Conservation (phyloP, 495 filamentous ascomycete species). For the Zalerion maritima region DNA sequence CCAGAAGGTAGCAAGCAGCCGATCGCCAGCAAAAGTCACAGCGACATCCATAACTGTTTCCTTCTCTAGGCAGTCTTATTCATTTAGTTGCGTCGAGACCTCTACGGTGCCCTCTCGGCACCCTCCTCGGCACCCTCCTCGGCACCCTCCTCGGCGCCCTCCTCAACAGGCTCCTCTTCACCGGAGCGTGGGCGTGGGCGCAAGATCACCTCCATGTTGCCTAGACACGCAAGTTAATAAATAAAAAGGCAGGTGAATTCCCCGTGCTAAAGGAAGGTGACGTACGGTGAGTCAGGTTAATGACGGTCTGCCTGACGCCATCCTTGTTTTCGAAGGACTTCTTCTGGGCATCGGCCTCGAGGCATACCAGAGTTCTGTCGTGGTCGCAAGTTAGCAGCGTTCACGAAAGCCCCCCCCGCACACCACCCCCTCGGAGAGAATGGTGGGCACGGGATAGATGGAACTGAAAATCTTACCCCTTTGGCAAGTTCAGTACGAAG, state of each 20-base stretch:
- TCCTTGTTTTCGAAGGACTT: slow-evolving; percentile 45
- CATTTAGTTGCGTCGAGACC: too few species aligned
- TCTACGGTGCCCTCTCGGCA: too few species aligned
- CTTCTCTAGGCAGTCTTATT: too few species aligned
- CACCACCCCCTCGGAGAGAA: neutral
- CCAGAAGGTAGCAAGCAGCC: too few species aligned
- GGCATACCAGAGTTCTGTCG: slow-evolving; percentile 48
- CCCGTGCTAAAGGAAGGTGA: slow-evolving; percentile 4
- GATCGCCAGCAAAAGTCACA: too few species aligned
- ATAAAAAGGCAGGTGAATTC: neutral
- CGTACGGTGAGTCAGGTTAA: slow-evolving; percentile 67
- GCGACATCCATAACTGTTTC: too few species aligned
- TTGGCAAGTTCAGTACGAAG: slow-evolving; percentile 47
- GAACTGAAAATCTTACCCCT: slow-evolving; percentile 49
- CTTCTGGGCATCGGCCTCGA: slow-evolving; percentile 61
- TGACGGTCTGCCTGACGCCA: slow-evolving; percentile 36
- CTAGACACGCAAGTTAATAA: slow-evolving; percentile 20
- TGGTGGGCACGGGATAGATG: neutral
- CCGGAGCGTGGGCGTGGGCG: slow-evolving; percentile 17
- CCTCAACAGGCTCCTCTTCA: too few species aligned
- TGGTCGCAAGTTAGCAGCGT: neutral
- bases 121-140: too few species aligned
- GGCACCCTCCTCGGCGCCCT: too few species aligned
- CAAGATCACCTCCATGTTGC: slow-evolving; percentile 44
- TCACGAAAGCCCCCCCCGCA: neutral